Evolutionary conservation across 202 grass and related monocot species (phyloP).

Genomic region (Setaria italica): DNA sequence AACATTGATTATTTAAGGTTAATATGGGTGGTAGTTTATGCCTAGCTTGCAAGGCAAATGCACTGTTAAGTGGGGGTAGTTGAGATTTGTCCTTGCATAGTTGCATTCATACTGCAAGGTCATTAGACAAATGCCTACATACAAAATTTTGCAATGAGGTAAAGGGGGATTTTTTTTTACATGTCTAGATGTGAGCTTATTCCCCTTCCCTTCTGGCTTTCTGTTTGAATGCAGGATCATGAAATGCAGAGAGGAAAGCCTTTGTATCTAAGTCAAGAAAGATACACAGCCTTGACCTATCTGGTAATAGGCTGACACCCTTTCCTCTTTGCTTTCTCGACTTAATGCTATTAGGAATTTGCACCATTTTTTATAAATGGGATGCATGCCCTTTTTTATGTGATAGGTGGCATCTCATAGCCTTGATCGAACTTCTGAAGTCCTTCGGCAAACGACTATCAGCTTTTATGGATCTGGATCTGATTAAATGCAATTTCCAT

Average conservation of each 20-base stretch:
- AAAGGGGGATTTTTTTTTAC: not conserved
- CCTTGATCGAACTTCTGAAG: constrained; percentile 92
- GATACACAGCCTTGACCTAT: constrained; percentile 90
- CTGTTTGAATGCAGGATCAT: constrained; percentile 71
- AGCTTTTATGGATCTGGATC: constrained; percentile 63
- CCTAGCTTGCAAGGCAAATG: not conserved
- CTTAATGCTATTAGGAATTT: constrained; percentile 30
- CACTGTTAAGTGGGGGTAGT: not conserved
- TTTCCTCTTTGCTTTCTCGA: not conserved
- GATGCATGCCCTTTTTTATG: constrained; percentile 33
- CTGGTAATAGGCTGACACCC: constrained; percentile 52
- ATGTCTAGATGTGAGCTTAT: constrained; percentile 27
- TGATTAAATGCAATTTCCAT: constrained; percentile 55
- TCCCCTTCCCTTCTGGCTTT: constrained; percentile 20
- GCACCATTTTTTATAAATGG: constrained; percentile 8
- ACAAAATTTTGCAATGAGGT: not conserved
- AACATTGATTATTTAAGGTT: not conserved
- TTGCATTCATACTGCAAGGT: not conserved
- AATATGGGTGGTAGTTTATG: not conserved
- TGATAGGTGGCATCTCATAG: constrained; percentile 96
- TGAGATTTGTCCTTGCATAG: not conserved
- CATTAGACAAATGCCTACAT: not conserved
- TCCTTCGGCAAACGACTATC: constrained; percentile 90
- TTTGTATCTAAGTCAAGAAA: constrained; percentile 93
- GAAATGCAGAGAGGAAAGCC: constrained; percentile 91